Evolutionary conservation across 805 yeast species (phyloP).

Genomic region (Myxozyma neglecta): DNA sequence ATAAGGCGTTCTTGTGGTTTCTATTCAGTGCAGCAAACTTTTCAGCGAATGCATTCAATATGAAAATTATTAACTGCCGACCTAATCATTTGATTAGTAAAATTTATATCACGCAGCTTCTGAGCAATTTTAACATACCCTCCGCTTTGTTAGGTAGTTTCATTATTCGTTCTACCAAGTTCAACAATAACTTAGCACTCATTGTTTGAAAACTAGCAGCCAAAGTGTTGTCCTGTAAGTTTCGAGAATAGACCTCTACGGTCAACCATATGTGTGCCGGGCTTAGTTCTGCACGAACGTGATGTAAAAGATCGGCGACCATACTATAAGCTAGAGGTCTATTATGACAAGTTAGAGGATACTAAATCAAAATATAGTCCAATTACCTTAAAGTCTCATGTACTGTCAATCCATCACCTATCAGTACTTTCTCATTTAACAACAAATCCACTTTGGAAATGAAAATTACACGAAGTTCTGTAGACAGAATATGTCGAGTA

Average conservation of each 20-base stretch:
- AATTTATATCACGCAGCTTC: too few relatives aligned
- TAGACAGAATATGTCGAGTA: conserved; percentile 88
- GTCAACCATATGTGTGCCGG: conserved; percentile 85
- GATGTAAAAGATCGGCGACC: conserved; percentile 93
- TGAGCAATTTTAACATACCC: conserved; percentile 10
- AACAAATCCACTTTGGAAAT: conserved; percentile 81
- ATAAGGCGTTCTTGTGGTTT: conserved; percentile 50
- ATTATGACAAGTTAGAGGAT: background rate
- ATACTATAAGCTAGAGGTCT: conserved; percentile 87
- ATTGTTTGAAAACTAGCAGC: conserved; percentile 91
- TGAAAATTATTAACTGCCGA: conserved; percentile 77
- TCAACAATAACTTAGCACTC: conserved; percentile 88
- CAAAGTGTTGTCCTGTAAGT: conserved; percentile 75
- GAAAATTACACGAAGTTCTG: conserved; percentile 79
- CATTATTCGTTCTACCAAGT: conserved; percentile 84
- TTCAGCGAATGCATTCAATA: conserved; percentile 83
- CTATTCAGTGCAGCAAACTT: conserved; percentile 74
- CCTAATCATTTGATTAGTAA: conserved; percentile 40
- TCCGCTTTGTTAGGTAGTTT: conserved; percentile 79
- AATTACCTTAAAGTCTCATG: conserved; percentile 69
- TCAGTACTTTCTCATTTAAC: conserved; percentile 80
- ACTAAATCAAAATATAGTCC: background rate
- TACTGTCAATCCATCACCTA: conserved; percentile 91
- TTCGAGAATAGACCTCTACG: conserved; percentile 74
- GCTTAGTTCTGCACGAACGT: conserved; percentile 78